Conservation (phyloP, 129 eudicot genomes). For the Tanacetum coccineum region DNA sequence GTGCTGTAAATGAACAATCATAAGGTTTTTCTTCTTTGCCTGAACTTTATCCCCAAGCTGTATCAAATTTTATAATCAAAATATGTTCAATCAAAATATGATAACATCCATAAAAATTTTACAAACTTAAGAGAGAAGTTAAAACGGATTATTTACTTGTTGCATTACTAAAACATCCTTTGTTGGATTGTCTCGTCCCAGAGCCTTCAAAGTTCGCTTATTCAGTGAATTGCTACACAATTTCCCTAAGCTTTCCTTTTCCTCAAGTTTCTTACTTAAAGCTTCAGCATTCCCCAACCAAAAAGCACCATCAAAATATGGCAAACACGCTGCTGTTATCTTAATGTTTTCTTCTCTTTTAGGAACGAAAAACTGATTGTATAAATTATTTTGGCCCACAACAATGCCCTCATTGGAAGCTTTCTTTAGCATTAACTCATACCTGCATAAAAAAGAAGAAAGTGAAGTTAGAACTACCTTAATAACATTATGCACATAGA, state of each 20-base stretch:
- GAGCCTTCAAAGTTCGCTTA: conserved; percentile 44
- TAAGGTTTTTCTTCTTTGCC: conserved; percentile 48
- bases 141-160: conserved; percentile 29
- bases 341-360: conserved; percentile 31
- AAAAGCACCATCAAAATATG: conserved; percentile 77
- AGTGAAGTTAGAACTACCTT: too few relatives aligned
- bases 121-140: background rate
- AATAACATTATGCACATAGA: background rate
- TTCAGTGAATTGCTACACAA: conserved; percentile 29
- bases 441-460: conserved; percentile 38
- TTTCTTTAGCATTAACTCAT: conserved; percentile 61
- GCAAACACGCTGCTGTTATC: conserved; percentile 68
- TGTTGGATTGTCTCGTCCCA: conserved; percentile 38
- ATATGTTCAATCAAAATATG: background rate
- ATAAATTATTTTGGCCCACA: conserved; percentile 47
- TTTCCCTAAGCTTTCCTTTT: conserved; percentile 40
- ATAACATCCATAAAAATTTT: background rate
- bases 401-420: conserved; percentile 50
- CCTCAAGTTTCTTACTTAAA: conserved; percentile 29
- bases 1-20: conserved; percentile 48
- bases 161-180: conserved; percentile 69
- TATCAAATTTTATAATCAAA: background rate
- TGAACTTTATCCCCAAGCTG: conserved; percentile 49
- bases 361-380: conserved; percentile 54
- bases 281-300: conserved; percentile 60